Evolutionary conservation across 2,329 filamentous ascomycete genomes (phyloP).

Genomic region (Setomelanomma holmii): DNA sequence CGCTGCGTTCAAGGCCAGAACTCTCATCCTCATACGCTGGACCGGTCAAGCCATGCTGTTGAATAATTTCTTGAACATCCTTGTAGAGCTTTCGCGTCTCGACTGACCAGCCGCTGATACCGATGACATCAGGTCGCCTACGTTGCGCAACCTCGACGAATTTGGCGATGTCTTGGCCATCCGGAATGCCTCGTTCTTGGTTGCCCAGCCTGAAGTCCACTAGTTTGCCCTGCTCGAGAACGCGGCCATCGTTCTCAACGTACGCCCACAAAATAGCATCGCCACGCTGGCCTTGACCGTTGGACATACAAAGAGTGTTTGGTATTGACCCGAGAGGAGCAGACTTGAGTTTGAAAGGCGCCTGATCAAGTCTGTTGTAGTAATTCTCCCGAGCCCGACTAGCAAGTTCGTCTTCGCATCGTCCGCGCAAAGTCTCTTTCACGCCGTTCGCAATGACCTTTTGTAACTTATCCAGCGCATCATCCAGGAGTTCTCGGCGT

Average conservation of each 20-base stretch:
- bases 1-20: slow-evolving; percentile 72
- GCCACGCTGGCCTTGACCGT: slow-evolving; percentile 78
- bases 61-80: slow-evolving; percentile 79
- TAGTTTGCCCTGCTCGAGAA: slow-evolving; percentile 89
- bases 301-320: slow-evolving; percentile 85
- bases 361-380: slow-evolving; percentile 88
- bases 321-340: slow-evolving; percentile 88
- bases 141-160: slow-evolving; percentile 82
- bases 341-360: slow-evolving; percentile 92
- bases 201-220: slow-evolving; percentile 74
- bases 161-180: slow-evolving; percentile 68
- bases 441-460: slow-evolving; percentile 87
- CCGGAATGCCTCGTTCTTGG: slow-evolving; percentile 70
- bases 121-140: slow-evolving; percentile 87
- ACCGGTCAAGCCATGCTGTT: slow-evolving; percentile 77
- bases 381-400: slow-evolving; percentile 88
- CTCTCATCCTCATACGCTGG: slow-evolving; percentile 83
- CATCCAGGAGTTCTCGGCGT: slow-evolving; percentile 81
- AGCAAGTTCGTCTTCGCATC: slow-evolving; percentile 92
- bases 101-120: slow-evolving; percentile 85
- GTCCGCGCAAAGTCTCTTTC: slow-evolving; percentile 91
- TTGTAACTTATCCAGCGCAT: slow-evolving; percentile 82
- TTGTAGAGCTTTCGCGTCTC: slow-evolving; percentile 85
- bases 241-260: slow-evolving; percentile 89
- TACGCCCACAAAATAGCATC: slow-evolving; percentile 91